phyloP scores from a whole-genome alignment of 176 grass and related monocot species.

The Dactylis glomerata region DNA sequence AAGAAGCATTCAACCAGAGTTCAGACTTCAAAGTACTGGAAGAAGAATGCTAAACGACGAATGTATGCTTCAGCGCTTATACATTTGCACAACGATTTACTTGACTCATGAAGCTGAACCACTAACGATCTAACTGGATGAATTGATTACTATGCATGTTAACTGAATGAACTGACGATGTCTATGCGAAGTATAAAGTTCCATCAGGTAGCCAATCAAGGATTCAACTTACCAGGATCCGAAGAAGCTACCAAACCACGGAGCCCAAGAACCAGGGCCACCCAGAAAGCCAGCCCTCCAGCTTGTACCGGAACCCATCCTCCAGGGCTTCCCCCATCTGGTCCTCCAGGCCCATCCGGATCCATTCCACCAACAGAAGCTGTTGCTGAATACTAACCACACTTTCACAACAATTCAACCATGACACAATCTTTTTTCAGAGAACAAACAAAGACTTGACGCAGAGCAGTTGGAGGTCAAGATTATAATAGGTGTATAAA shows the following conservation, averaged over 20 bases:
- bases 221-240: slow-evolving; percentile 30
- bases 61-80: too few relatives aligned
- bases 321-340: too few relatives aligned
- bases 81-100: too few relatives aligned
- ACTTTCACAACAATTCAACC: slow-evolving; percentile 3
- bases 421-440: background rate
- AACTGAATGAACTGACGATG: background rate
- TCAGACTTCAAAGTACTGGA: too few relatives aligned
- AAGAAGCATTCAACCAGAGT: too few relatives aligned
- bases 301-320: background rate
- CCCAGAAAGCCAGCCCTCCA: slow-evolving; percentile 24
- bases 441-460: background rate
- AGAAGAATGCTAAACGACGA: too few relatives aligned
- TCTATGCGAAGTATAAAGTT: background rate
- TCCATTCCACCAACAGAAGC: slow-evolving; percentile 29
- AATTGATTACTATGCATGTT: background rate
- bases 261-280: slow-evolving; percentile 22
- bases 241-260: slow-evolving; percentile 32
- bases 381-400: background rate
- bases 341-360: slow-evolving; percentile 22
- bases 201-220: background rate
- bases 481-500: too few relatives aligned
- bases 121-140: background rate
- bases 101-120: background rate
- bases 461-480: background rate